phyloP scores from a whole-genome alignment of 1,284 basidiomycete genomes.

The Clitocybe nebularis region DNA sequence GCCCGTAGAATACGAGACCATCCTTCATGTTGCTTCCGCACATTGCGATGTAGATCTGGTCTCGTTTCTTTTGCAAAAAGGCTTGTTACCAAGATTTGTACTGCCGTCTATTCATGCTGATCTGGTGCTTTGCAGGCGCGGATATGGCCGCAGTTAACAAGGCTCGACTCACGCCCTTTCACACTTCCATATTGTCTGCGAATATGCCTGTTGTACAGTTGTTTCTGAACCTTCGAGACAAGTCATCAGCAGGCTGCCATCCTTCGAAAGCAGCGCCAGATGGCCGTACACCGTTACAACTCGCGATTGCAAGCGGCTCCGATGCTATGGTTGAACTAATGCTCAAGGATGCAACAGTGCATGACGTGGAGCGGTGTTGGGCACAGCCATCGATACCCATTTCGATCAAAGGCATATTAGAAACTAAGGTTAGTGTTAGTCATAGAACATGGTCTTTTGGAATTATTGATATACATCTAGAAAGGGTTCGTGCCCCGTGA shows the following conservation, averaged over 20 bases:
- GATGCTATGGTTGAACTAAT: slow-evolving; percentile 27
- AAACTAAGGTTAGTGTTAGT: slow-evolving; percentile 23
- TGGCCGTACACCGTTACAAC: slow-evolving; percentile 32
- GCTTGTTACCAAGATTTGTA: slow-evolving; percentile 15
- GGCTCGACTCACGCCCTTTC: slow-evolving; percentile 30
- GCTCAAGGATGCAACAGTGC: slow-evolving; percentile 34
- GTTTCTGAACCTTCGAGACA: slow-evolving; percentile 27
- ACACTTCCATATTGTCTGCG: slow-evolving; percentile 27
- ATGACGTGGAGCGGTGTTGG: slow-evolving; percentile 32
- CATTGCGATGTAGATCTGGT: slow-evolving; percentile 26
- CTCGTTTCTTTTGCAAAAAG: slow-evolving; percentile 31
- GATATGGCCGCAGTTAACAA: slow-evolving; percentile 25
- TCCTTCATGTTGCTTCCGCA: slow-evolving; percentile 32
- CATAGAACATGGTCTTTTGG: too few relatives aligned
- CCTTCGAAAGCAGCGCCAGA: slow-evolving; percentile 30
- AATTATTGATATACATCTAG: slow-evolving; percentile 13
- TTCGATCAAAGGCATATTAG: slow-evolving; percentile 22
- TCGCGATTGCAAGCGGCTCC: slow-evolving; percentile 29
- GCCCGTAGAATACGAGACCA: slow-evolving; percentile 21
- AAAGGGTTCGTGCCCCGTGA: slow-evolving; percentile 30
- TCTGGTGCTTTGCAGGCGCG: slow-evolving; percentile 23
- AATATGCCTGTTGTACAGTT: slow-evolving; percentile 27
- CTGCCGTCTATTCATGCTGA: not conserved
- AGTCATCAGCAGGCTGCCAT: slow-evolving; percentile 27
- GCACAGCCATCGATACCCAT: slow-evolving; percentile 10